A percentile compares a stretch with the other conserved stretches of the same genome.
phyloP scores from a whole-genome alignment of 176 grass and related monocot genomes.

The Cocos nucifera region DNA sequence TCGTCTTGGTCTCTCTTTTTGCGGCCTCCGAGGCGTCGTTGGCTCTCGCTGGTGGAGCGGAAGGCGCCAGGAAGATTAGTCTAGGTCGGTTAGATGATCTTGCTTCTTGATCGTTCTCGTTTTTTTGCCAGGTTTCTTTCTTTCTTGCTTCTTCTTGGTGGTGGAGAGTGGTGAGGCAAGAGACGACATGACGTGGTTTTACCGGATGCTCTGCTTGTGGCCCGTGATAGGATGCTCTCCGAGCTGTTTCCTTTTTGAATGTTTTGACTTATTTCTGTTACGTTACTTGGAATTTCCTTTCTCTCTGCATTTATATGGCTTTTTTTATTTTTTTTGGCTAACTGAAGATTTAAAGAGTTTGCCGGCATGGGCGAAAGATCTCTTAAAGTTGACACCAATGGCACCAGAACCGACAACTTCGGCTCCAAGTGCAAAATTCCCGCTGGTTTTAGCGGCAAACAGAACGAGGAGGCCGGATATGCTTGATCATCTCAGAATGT shows the following conservation, averaged over 20 bases:
- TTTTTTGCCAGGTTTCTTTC: no score
- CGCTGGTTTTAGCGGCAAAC: slow-evolving; percentile 63
- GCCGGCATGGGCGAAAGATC: slow-evolving; percentile 75
- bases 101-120: background rate
- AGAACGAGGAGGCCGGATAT: slow-evolving; percentile 69
- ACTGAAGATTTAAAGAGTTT: slow-evolving; percentile 53
- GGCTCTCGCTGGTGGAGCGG: background rate
- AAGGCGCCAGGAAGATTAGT: no score
- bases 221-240: background rate
- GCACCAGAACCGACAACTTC: slow-evolving; percentile 33
- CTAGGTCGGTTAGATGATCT: background rate
- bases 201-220: background rate
- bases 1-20: background rate
- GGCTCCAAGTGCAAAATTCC: slow-evolving; percentile 42
- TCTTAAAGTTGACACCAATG: slow-evolving; percentile 49
- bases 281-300: background rate
- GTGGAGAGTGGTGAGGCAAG: no score
- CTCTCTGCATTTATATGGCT: background rate
- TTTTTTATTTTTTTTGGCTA: background rate
- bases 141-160: no score
- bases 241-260: background rate
- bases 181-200: no score
- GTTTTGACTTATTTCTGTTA: background rate
- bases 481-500: slow-evolving; percentile 58
- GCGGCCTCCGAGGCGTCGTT: background rate